A percentile compares a stretch with the other conserved stretches of the same genome.
These are phyloP conservation scores for Hymenoscyphus albidus DNA, from an alignment of 2,329 filamentous ascomycete genomes.

Conservation along the genomic window DNA sequence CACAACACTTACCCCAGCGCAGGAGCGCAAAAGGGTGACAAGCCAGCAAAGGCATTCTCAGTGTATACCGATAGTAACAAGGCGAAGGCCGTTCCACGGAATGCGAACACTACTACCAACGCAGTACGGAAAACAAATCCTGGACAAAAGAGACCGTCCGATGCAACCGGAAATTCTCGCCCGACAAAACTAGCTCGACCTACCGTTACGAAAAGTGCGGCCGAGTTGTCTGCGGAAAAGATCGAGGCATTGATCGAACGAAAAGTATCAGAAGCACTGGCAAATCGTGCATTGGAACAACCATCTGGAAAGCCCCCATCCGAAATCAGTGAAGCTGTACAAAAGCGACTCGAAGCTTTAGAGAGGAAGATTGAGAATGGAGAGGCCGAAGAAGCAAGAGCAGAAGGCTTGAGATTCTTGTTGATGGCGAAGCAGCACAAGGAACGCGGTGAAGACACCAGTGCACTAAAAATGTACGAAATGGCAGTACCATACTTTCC, in stretches of 20 bases:
- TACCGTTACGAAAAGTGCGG: slow-evolving; percentile 28
- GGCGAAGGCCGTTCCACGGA: slow-evolving; percentile 41
- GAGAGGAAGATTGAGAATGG: slow-evolving; percentile 76
- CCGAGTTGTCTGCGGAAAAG: slow-evolving; percentile 60
- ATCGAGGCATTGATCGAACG: slow-evolving; percentile 92
- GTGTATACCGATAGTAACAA: slow-evolving; percentile 72
- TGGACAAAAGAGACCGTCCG: slow-evolving; percentile 35
- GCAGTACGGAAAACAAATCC: slow-evolving; percentile 35
- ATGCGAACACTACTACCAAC: slow-evolving; percentile 23
- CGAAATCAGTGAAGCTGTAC: slow-evolving; percentile 71
- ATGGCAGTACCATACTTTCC: slow-evolving; percentile 82
- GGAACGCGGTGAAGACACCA: slow-evolving; percentile 72
- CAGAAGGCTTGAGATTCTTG: slow-evolving; percentile 79
- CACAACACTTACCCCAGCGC: slow-evolving; percentile 67
- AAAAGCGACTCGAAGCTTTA: slow-evolving; percentile 75
- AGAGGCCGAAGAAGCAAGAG: slow-evolving; percentile 64
- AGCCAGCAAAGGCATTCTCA: slow-evolving; percentile 77
- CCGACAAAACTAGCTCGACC: slow-evolving; percentile 47
- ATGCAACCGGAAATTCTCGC: slow-evolving; percentile 35
- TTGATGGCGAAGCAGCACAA: slow-evolving; percentile 92
- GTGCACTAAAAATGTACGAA: slow-evolving; percentile 81
- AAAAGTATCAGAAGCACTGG: slow-evolving; percentile 85
- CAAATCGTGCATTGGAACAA: slow-evolving; percentile 63
- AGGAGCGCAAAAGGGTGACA: slow-evolving; percentile 54
- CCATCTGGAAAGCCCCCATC: slow-evolving; percentile 41